These are phyloP conservation scores for Daldinia sp. DNA, from an alignment of 2,329 filamentous ascomycete genomes.

Conservation along the genomic window DNA sequence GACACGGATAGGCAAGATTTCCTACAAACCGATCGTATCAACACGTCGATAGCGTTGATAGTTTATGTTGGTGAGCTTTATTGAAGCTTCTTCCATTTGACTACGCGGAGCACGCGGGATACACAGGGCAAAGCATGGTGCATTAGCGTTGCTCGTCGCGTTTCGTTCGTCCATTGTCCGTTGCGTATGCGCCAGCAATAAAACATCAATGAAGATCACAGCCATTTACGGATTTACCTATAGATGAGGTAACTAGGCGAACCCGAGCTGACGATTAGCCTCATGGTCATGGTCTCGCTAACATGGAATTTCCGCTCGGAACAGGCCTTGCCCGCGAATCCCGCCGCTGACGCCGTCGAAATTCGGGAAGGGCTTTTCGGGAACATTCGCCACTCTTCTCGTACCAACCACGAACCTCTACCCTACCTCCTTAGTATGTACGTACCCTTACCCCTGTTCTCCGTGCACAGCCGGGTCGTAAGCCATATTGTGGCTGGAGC, in stretches of 20 bases:
- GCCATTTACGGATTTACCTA: conserved; percentile 2
- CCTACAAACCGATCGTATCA: not conserved
- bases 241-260: not conserved
- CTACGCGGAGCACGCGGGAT: too few relatives aligned
- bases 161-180: conserved; percentile 13
- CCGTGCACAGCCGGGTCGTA: not conserved
- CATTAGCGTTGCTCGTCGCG: conserved; percentile 8
- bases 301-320: conserved; percentile 16
- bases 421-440: too few relatives aligned
- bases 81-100: not conserved
- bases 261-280: conserved; percentile 22
- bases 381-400: conserved; percentile 34
- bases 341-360: conserved; percentile 16
- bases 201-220: conserved; percentile 22
- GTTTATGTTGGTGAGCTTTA: not conserved
- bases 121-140: too few relatives aligned
- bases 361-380: conserved; percentile 10
- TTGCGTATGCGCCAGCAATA: conserved; percentile 8
- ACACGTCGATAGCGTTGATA: not conserved
- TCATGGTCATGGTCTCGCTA: conserved; percentile 8
- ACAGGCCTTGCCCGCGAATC: conserved; percentile 13
- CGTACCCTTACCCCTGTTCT: too few relatives aligned
- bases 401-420: not conserved
- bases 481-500: conserved; percentile 21
- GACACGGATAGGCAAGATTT: not conserved